Evolutionary conservation across 305 asterid genomes (phyloP), one percentile per base, ranked within the genome.

Genomic region (Fraxinus dipetala): DNA sequence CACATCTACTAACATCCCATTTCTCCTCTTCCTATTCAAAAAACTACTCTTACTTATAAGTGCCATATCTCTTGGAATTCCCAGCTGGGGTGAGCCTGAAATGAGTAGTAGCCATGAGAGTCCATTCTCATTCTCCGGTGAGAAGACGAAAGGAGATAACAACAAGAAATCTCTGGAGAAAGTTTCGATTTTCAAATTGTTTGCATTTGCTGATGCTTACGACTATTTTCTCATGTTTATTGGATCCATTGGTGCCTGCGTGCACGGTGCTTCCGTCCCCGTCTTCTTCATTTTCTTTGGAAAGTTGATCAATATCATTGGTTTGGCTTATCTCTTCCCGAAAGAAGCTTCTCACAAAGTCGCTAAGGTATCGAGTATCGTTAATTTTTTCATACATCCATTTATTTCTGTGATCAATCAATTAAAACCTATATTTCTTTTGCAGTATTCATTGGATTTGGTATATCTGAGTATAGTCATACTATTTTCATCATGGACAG

Each of bases 241-340:
- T 10, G 99, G 99, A 5, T 92, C 93, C 0, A 69, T 94, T 7
- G 96, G 97, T 8, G 99, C 99, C 8, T 94, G 96, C 74, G 88
- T 92, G 78, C 99, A 95, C 78, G 99, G 99, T 3, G 99, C 99
- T 22, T 95, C 99, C 0, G 98, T 95, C 2, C 99, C 99, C 0
- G 94, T 95, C 48, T 95, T 95, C 96, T 95, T 95, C 85, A 91
- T 95, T 70, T 95, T 91, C 93, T 95, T 95, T 51, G 99, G 98
- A 0, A 93, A 95, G 74, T 75, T 95, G 93, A 95, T 95, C 26
- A 91, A 95, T 83, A 83, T 95, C 56, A 91, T 94, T 56, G 99
- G 99, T 9, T 56, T 93, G 80, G 98, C 99, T 34, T 93, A 90
- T 85, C 98, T 94, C 75, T 94, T 94, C 48, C 99, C 99, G 0